Conservation (phyloP, 179 eudicot genomes). For the Beta lomatogona region DNA sequence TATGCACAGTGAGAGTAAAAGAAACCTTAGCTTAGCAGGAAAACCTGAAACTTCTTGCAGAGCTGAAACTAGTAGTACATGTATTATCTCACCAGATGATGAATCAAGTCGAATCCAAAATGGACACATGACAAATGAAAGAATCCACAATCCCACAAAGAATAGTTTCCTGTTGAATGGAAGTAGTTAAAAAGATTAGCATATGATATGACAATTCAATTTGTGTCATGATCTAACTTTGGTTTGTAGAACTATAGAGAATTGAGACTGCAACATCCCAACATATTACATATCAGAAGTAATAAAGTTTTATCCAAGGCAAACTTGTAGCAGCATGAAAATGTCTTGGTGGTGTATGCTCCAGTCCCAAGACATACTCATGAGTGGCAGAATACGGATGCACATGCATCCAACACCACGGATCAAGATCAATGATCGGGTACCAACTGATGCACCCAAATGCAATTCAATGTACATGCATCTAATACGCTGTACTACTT, state of each 20-base stretch:
- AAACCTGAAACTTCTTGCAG: not conserved
- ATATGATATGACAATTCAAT: not conserved
- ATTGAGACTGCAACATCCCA: not conserved
- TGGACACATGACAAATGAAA: not conserved
- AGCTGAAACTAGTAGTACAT: not conserved
- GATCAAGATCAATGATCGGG: not conserved
- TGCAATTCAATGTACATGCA: not conserved
- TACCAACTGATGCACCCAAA: not conserved
- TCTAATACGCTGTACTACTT: not conserved
- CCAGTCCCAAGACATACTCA: not conserved
- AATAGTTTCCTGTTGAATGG: slow-evolving; percentile 23
- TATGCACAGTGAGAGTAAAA: not conserved
- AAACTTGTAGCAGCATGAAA: not conserved
- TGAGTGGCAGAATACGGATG: not conserved
- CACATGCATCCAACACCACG: not conserved
- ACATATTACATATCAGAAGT: not conserved
- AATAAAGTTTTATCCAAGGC: not conserved
- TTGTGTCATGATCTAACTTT: not conserved
- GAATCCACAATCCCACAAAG: not conserved
- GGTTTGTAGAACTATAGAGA: slow-evolving; percentile 1
- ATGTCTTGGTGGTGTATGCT: not conserved
- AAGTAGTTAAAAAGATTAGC: not conserved
- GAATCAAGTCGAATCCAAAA: not conserved
- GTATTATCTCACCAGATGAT: not conserved
- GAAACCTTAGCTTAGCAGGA: slow-evolving; percentile 6